Evolutionary conservation across 2,329 filamentous ascomycete species (phyloP), one percentile per base, ranked within the genome.

Genomic region (Fusarium agapanthi): DNA sequence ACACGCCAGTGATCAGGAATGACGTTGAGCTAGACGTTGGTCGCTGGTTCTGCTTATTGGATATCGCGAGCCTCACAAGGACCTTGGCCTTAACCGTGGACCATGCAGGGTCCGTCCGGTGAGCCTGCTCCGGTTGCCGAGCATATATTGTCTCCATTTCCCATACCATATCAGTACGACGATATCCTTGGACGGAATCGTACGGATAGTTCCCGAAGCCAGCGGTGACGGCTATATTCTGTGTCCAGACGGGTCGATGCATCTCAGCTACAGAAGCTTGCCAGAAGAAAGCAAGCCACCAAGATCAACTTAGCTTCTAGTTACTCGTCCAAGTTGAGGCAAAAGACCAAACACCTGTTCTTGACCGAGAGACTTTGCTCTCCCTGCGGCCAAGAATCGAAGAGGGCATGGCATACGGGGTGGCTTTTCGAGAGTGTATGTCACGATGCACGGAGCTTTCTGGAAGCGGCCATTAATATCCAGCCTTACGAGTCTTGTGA

Each of bases 271-370:
- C 54, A 45, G 54, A 59, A 59, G 53, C 41, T 35, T 54, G 43
- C 59, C 47, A 65, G 30, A 54, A 58, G 45, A 60, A 45, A 43
- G 20, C 54, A 61, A 57, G 67, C 62, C 58, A 47, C 37, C 47
- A 56, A 45, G 65, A 62, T 72, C 73, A 70, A 54, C 55, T 66
- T 72, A 72, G 69, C 60, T 53, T n/a, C 44, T 37, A 34, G 32
- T 34, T 9, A 34, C 44, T 34, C 38, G 22, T 34, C 44, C 38
- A 30, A 24, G 12, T 44, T 26, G 32, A 32, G 30, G 45, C 40
- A 30, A n/a, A 35, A 40, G 38, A 50, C 24, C 38, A 53, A 41
- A n/a, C 22, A 53, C 47, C 50, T 43, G 26, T 13, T 30, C n/a
- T 34, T n/a, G 28, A 26, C 57, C 41, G 10, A 22, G 38, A 37